Base-by-base conservation (phyloP, 345 rosid species). In the Camelina laxa region DNA sequence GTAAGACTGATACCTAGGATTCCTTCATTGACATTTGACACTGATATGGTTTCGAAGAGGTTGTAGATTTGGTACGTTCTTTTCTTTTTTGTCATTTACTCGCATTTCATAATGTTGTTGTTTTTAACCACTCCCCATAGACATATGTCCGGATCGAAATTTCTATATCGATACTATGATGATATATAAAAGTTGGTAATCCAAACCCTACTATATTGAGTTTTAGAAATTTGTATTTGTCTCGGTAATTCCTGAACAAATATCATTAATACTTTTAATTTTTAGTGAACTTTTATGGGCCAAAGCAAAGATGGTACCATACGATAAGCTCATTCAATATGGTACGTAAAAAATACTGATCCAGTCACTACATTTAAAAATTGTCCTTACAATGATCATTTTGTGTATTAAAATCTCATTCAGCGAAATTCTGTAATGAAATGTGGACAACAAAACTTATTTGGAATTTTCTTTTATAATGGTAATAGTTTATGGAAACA, bases 21-120 rank as follows among this genome's bases (percentile, higher is more conserved):
- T 69, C 74, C 62, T 60, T 54, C 58, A 16, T 75, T 35, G 79
- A 67, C 61, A 67, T 42, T 42, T 42, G 47, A 42, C 42, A 38
- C 20, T 9, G 9, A 12, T 45, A 21, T 65, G 41, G 41, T 24
- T 31, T 55, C 21, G 15, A 42, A 67, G 62, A 67, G 55, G 62
- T 68, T 60, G 69, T 61, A 5, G 48, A 59, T 67, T 75, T 60
- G 69, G 47, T 75, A 73, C 72, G 59, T 75, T 75, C 74, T 69
- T n/a, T 57, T 30, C 9, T n/a, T 47, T 9, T 58, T 70, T 10
- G 30, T 61, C 47, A 31, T 48, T 44, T 53, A 41, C 61, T 59
- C 80, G 59, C 56, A 45, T 82, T 73, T 80, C 20, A 30, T 56
- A n/a, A 70, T 13, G 7, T 31, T 20, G 45, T 3, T 63, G 11